Evolutionary conservation across 768 basidiomycete genomes (phyloP).

Genomic region (Cytidiella melzeri): DNA sequence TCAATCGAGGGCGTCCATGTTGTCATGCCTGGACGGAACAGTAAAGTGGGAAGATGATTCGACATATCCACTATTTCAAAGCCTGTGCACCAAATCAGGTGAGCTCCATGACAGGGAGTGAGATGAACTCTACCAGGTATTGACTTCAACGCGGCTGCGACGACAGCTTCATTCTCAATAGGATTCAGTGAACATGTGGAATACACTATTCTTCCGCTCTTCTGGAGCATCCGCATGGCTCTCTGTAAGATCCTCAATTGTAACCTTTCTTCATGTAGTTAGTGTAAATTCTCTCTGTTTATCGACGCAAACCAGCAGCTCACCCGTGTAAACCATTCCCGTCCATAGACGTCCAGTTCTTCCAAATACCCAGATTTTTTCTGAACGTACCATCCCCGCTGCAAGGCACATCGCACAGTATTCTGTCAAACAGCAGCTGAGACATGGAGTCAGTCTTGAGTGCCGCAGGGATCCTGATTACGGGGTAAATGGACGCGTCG

Average conservation of each 20-base stretch:
- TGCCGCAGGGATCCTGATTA: constrained; percentile 43
- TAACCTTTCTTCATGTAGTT: constrained; percentile 45
- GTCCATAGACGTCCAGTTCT: constrained; percentile 80
- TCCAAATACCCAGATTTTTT: constrained; percentile 96
- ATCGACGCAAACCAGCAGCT: constrained; percentile 17
- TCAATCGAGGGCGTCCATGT: constrained; percentile 74
- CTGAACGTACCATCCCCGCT: constrained; percentile 94
- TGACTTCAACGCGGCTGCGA: constrained; percentile 72
- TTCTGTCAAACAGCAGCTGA: constrained; percentile 81
- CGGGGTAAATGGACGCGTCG: constrained; percentile 84
- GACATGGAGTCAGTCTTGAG: constrained; percentile 29
- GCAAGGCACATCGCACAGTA: constrained; percentile 95
- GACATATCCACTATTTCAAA: constrained; percentile 81
- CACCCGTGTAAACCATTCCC: constrained; percentile 89
- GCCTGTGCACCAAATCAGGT: constrained; percentile 31
- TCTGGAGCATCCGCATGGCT: constrained; percentile 84
- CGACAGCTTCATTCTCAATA: constrained; percentile 94
- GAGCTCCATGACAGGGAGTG: neutral
- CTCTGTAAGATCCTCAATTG: constrained; percentile 90
- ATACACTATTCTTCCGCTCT: constrained; percentile 90
- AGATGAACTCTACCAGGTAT: constrained; percentile 52
- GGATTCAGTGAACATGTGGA: constrained; percentile 98
- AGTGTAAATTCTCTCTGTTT: neutral
- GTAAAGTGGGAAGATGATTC: constrained; percentile 59
- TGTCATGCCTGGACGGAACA: constrained; percentile 68